Evolutionary conservation across 257 asterid species (phyloP).

Genomic region (Verbena officinalis): DNA sequence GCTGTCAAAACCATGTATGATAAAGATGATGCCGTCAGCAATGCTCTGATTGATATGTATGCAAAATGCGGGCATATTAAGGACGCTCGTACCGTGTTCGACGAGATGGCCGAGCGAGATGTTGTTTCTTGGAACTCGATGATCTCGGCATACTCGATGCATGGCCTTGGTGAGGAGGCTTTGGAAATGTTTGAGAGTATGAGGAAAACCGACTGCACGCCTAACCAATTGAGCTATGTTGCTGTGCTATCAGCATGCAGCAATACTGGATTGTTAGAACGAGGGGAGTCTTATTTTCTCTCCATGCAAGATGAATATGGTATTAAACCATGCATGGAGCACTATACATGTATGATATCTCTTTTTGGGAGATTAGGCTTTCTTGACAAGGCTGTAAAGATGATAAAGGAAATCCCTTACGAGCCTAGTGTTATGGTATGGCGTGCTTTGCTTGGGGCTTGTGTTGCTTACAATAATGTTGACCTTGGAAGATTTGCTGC

Average conservation of each 20-base stretch:
- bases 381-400: slow-evolving; percentile 68
- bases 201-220: slow-evolving; percentile 56
- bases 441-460: slow-evolving; percentile 97
- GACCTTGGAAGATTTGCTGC: slow-evolving; percentile 83
- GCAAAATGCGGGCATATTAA: slow-evolving; percentile 82
- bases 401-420: slow-evolving; percentile 67
- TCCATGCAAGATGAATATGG: slow-evolving; percentile 64
- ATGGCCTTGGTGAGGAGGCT: slow-evolving; percentile 84
- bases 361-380: slow-evolving; percentile 84
- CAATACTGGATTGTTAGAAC: slow-evolving; percentile 79
- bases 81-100: slow-evolving; percentile 76
- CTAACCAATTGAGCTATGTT: slow-evolving; percentile 75
- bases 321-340: slow-evolving; percentile 82
- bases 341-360: slow-evolving; percentile 91
- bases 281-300: slow-evolving; percentile 62
- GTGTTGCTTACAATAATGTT: slow-evolving; percentile 71
- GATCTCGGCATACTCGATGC: slow-evolving; percentile 91
- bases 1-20: slow-evolving; percentile 64
- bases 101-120: slow-evolving; percentile 51
- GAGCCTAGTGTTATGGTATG: slow-evolving; percentile 93
- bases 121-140: slow-evolving; percentile 86
- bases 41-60: slow-evolving; percentile 90
- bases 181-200: slow-evolving; percentile 61
- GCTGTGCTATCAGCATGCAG: slow-evolving; percentile 94
- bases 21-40: slow-evolving; percentile 68